Evolutionary conservation across 2,329 filamentous ascomycete genomes (phyloP).

Genomic region (Aspergillus versicolor): DNA sequence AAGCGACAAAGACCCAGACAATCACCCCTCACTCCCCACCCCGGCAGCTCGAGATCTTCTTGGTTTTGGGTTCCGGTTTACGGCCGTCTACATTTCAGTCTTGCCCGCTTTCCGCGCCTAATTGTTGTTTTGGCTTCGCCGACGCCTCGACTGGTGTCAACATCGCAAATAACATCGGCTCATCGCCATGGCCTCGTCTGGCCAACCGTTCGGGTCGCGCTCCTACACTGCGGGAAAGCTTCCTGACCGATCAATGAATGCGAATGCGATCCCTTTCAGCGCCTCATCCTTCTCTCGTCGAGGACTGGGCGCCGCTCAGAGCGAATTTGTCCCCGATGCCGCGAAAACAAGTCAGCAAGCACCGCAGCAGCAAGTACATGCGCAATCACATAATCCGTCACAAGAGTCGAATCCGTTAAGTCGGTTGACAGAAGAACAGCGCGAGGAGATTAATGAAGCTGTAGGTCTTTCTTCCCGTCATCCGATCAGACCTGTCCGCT

Average conservation of each 20-base stretch:
- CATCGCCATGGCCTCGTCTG: slow-evolving; percentile 50
- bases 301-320: slow-evolving; percentile 28
- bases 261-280: slow-evolving; percentile 45
- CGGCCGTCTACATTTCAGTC: neutral
- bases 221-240: slow-evolving; percentile 54
- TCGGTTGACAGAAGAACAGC: slow-evolving; percentile 78
- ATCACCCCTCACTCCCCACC: neutral
- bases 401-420: slow-evolving; percentile 52
- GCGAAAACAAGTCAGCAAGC: slow-evolving; percentile 30
- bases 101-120: neutral
- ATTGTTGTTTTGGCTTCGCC: neutral
- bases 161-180: slow-evolving; percentile 15
- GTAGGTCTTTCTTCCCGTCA: slow-evolving; percentile 52
- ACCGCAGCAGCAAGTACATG: slow-evolving; percentile 38
- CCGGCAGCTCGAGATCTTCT: neutral
- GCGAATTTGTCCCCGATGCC: slow-evolving; percentile 29
- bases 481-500: no score
- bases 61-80: neutral
- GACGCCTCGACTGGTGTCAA: slow-evolving; percentile 1
- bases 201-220: slow-evolving; percentile 56
- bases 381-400: slow-evolving; percentile 44
- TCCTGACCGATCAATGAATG: slow-evolving; percentile 48
- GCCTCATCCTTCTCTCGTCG: slow-evolving; percentile 45
- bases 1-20: slow-evolving; percentile 1
- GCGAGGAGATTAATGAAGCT: slow-evolving; percentile 90